Evolutionary conservation across 2,329 filamentous ascomycete genomes (phyloP), one percentile per base, ranked within the genome.

Genomic region (Chaetothyriales sp.): DNA sequence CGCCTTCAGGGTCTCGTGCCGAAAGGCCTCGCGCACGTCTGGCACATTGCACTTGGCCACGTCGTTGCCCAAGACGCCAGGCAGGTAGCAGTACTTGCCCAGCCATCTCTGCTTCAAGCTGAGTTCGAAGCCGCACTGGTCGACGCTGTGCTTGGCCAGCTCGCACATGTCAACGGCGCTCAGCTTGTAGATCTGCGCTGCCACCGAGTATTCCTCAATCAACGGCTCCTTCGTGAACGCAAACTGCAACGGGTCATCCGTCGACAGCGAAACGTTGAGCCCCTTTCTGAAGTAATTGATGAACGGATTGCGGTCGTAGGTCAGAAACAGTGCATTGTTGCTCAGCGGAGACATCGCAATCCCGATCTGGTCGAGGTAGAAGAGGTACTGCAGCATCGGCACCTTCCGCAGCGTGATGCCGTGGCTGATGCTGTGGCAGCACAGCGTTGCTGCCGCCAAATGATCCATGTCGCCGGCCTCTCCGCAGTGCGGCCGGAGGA

Each of bases 281-380:
- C 92, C 92, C 50, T 92, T 82, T 63, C 86, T 84, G 73, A 98
- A 98, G 68, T 98, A 98, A 62, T 85, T 86, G 60, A 94, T 76
- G 69, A 95, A 98, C 0, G 92, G 92, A 60, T 98, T 98, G 53
- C 93, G 81, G 66, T 98, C 92, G 63, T 98, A 96, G 1, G 90
- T 88, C 49, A 98, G 71, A 70, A 98, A 98, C 28, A 98, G 71
- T 0, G 92, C 92, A 61, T 98, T 98, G 72, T 98, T 98, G 67
- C 88, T 95, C 45, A 98, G 75, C 2, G 92, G 92, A n/a, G 90
- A 96, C 92, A 98, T 98, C 54, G 92, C 92, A 56, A 98, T 92
- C 52, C 92, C 92, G 55, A 98, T 95, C 64, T 96, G 90, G 63
- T 98, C 89, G 18, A 98, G 79, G 62, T 98, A 98, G 70, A 95